Conservation (phyloP, 2,329 filamentous ascomycete species). For the Blastomyces gilchristii region DNA sequence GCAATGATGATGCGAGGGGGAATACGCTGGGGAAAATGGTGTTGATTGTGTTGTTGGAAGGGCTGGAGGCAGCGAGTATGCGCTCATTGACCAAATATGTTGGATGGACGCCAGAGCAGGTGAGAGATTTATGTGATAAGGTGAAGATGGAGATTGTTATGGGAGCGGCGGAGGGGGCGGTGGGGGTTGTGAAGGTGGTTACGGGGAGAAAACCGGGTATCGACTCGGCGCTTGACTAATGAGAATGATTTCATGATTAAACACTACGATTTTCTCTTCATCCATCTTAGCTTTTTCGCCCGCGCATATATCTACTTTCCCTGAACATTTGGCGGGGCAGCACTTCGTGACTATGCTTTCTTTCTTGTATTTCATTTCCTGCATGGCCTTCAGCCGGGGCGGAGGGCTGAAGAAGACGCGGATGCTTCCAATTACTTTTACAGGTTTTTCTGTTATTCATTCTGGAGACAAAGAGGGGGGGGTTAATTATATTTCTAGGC, state of each 20-base stretch:
- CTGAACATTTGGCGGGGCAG: not conserved
- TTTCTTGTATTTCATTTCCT: not conserved
- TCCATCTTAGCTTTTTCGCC: not conserved
- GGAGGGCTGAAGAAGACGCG: not conserved
- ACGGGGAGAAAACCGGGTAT: constrained; percentile 23
- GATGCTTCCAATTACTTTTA: too few relatives aligned
- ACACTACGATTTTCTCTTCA: not conserved
- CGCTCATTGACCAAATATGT: constrained; percentile 27
- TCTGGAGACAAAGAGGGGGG: not conserved
- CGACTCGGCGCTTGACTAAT: not conserved
- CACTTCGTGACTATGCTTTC: not conserved
- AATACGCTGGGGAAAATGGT: constrained; percentile 35
- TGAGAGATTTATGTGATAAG: constrained; percentile 29
- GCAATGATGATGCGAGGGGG: constrained; percentile 22
- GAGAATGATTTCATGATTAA: constrained; percentile 1
- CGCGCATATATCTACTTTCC: not conserved
- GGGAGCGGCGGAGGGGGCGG: constrained; percentile 20
- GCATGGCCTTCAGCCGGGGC: not conserved
- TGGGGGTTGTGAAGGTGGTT: constrained; percentile 21
- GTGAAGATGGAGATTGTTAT: constrained; percentile 29
- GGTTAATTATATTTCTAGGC: not conserved
- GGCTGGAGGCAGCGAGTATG: constrained; percentile 31
- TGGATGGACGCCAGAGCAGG: constrained; percentile 27
- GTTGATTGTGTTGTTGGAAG: constrained; percentile 32
- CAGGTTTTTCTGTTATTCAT: not conserved